A percentile compares a stretch with the other conserved stretches of the same genome.
phyloP scores from a whole-genome alignment of 2,329 filamentous ascomycete species.

The Gliomastix tumulicola region DNA sequence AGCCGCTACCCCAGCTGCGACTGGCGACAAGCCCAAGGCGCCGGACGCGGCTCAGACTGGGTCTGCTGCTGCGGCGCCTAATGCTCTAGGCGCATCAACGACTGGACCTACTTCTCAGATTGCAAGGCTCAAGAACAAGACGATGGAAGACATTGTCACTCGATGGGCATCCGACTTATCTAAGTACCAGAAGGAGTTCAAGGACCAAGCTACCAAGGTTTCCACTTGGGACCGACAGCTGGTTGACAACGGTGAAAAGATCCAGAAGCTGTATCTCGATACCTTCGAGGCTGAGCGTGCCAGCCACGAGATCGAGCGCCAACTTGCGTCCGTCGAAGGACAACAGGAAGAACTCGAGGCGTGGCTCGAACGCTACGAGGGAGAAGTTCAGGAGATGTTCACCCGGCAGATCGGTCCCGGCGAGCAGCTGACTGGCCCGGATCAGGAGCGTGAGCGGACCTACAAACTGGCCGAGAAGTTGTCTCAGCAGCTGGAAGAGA shows the following conservation, averaged over 20 bases:
- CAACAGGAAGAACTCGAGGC: conserved; percentile 86
- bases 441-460: conserved; percentile 91
- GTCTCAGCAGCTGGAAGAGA: conserved; percentile 83
- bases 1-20: conserved; percentile 9
- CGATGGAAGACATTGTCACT: conserved; percentile 98
- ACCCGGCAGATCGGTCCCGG: conserved; percentile 67
- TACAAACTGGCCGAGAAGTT: conserved; percentile 95
- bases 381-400: conserved; percentile 85
- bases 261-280: conserved; percentile 84
- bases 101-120: conserved; percentile 75
- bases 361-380: conserved; percentile 87
- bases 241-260: conserved; percentile 91
- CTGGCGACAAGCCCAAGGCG: conserved; percentile 10
- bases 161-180: conserved; percentile 92
- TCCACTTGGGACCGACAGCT: conserved; percentile 87
- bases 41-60: conserved; percentile 19
- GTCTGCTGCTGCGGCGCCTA: conserved; percentile 21
- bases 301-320: conserved; percentile 87
- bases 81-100: conserved; percentile 62
- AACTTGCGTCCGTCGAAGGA: conserved; percentile 81
- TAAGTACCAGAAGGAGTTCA: conserved; percentile 96
- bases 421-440: conserved; percentile 76
- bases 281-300: conserved; percentile 92
- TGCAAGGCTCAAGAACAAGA: conserved; percentile 93
- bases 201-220: conserved; percentile 79